phyloP scores from a whole-genome alignment of 345 rosid genomes.

The Corymbia maculata region DNA sequence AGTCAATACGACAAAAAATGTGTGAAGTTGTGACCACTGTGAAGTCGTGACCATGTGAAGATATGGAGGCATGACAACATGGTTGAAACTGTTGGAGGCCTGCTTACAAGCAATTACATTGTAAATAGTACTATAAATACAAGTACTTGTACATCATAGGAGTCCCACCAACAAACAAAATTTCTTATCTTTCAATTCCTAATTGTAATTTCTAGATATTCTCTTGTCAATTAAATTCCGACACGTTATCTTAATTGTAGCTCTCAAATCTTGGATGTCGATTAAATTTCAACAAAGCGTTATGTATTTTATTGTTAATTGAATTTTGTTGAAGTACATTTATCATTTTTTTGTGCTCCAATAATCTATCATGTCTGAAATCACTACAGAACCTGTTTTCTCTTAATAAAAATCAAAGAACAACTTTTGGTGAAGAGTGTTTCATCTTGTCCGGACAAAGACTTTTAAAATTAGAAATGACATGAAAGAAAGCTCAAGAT shows the following conservation, averaged over 20 bases:
- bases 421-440: not conserved
- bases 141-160: not conserved
- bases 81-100: not conserved
- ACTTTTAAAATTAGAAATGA: too few species aligned
- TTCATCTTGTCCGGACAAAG: fast-evolving
- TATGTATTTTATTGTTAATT: not conserved
- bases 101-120: not conserved
- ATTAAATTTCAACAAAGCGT: not conserved
- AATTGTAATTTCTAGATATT: not conserved
- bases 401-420: not conserved
- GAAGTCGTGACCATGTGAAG: not conserved
- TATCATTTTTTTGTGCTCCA: not conserved
- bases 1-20: not conserved
- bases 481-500: not conserved
- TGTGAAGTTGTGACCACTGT: not conserved
- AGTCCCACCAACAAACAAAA: not conserved
- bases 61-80: not conserved
- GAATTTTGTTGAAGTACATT: not conserved
- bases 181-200: not conserved
- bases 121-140: not conserved
- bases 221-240: fast-evolving
- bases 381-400: not conserved
- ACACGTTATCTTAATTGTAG: not conserved
- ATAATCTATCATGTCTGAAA: not conserved
- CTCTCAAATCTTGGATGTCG: not conserved